Conservation (phyloP, 1,139 yeast species). For the Debaryomyces psychrophilus region DNA sequence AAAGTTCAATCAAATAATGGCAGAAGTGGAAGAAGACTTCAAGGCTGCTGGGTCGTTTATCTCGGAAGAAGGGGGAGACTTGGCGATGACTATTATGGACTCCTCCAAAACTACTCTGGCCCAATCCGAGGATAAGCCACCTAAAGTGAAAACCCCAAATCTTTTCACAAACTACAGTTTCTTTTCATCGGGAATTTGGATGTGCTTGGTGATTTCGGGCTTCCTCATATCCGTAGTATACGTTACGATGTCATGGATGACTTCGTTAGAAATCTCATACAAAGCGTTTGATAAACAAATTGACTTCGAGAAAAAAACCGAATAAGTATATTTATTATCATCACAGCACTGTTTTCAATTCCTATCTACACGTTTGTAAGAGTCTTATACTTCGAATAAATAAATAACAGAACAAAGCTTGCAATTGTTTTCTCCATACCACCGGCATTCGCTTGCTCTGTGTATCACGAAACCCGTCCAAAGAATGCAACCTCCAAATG, state of each 20-base stretch:
- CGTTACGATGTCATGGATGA: slow-evolving; percentile 63
- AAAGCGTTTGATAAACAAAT: slow-evolving; percentile 72
- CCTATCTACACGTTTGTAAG: background rate
- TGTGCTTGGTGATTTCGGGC: slow-evolving; percentile 60
- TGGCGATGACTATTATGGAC: slow-evolving; percentile 26
- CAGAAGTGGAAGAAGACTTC: slow-evolving; percentile 40
- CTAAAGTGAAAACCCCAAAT: slow-evolving; percentile 20
- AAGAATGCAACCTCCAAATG: too few relatives aligned
- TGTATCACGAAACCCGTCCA: too few relatives aligned
- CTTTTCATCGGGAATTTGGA: slow-evolving; percentile 64
- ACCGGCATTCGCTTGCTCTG: too few relatives aligned
- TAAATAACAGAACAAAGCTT: background rate
- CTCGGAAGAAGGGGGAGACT: slow-evolving; percentile 30
- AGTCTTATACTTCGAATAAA: background rate
- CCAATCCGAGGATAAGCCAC: slow-evolving; percentile 10
- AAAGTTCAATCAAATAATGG: slow-evolving; percentile 22
- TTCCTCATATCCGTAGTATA: slow-evolving; percentile 54
- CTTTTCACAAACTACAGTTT: slow-evolving; percentile 47
- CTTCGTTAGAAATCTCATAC: slow-evolving; percentile 66
- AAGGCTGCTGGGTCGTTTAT: slow-evolving; percentile 37
- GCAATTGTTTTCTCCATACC: background rate
- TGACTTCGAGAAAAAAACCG: slow-evolving; percentile 64
- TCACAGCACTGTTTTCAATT: background rate
- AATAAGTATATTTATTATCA: slow-evolving; percentile 29
- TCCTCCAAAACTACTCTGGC: slow-evolving; percentile 12